Evolutionary conservation across 148 eudicot genomes (phyloP).

Genomic region (Silene conica): DNA sequence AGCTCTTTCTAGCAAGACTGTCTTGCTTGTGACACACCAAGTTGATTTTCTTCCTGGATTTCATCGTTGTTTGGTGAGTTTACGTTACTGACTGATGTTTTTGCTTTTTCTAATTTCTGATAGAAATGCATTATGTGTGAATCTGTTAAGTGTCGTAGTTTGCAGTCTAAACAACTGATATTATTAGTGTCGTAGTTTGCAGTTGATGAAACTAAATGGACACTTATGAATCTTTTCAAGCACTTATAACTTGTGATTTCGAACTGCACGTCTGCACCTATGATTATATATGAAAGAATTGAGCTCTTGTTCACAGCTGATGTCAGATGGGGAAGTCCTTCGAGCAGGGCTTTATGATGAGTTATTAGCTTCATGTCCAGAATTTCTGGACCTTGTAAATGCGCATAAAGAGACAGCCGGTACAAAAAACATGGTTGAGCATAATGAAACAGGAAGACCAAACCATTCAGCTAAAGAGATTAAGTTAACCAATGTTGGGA

Average conservation of each 20-base stretch:
- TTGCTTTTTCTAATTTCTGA: not conserved
- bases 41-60: conserved; percentile 96
- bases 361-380: conserved; percentile 55
- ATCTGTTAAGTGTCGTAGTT: too few relatives aligned
- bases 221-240: not conserved
- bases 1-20: conserved; percentile 73
- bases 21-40: conserved; percentile 93
- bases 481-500: conserved; percentile 26
- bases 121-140: not conserved
- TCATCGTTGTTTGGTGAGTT: conserved; percentile 72
- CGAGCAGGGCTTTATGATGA: conserved; percentile 55
- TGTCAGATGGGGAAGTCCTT: conserved; percentile 78
- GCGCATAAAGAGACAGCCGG: conserved; percentile 96
- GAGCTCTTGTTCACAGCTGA: conserved; percentile 46
- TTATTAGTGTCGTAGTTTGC: not conserved
- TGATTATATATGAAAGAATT: not conserved
- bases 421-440: conserved; percentile 42
- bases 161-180: not conserved
- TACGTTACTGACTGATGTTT: not conserved
- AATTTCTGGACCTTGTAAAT: conserved; percentile 67
- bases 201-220: not conserved
- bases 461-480: conserved; percentile 43
- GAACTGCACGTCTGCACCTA: not conserved
- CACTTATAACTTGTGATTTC: not conserved
- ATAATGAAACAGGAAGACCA: conserved; percentile 23